phyloP scores from a whole-genome alignment of 495 filamentous ascomycete genomes.

The Talaromyces nanjingensis region DNA sequence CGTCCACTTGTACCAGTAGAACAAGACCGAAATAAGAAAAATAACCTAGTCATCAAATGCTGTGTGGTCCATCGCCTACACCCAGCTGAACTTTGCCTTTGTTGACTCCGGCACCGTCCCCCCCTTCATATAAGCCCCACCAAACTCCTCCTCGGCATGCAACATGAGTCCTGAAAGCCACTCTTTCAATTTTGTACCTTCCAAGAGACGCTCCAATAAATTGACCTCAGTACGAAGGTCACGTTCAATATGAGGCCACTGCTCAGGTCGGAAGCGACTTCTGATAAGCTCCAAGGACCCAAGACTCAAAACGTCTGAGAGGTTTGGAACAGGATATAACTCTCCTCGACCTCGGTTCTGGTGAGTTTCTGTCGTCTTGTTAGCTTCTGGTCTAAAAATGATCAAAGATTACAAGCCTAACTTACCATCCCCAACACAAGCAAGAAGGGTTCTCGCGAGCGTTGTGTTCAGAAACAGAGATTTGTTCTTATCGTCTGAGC shows the following conservation, averaged over 20 bases:
- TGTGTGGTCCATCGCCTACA: not conserved
- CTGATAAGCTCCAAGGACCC: conserved; percentile 47
- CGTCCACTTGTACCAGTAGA: not conserved
- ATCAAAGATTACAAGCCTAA: not conserved
- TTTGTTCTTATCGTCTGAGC: conserved; percentile 19
- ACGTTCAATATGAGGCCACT: conserved; percentile 42
- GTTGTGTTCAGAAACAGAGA: conserved; percentile 22
- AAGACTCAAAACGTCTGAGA: conserved; percentile 38
- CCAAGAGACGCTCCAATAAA: conserved; percentile 43
- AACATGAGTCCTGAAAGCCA: conserved; percentile 50
- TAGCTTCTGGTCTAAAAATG: conserved; percentile 10
- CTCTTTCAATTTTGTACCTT: conserved; percentile 51
- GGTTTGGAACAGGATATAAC: conserved; percentile 35
- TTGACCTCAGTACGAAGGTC: conserved; percentile 49
- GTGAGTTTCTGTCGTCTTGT: conserved; percentile 15
- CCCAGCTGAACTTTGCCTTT: not conserved
- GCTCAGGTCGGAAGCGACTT: conserved; percentile 45
- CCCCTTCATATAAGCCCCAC: not conserved
- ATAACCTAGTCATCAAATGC: not conserved
- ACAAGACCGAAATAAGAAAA: not conserved
- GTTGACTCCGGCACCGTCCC: not conserved
- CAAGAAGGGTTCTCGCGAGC: conserved; percentile 24
- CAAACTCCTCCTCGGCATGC: conserved; percentile 16
- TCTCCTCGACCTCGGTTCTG: conserved; percentile 15
- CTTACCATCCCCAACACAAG: conserved; percentile 30